Evolutionary conservation across 805 yeast species (phyloP).

Genomic region (Sugiyamaella smithiae): DNA sequence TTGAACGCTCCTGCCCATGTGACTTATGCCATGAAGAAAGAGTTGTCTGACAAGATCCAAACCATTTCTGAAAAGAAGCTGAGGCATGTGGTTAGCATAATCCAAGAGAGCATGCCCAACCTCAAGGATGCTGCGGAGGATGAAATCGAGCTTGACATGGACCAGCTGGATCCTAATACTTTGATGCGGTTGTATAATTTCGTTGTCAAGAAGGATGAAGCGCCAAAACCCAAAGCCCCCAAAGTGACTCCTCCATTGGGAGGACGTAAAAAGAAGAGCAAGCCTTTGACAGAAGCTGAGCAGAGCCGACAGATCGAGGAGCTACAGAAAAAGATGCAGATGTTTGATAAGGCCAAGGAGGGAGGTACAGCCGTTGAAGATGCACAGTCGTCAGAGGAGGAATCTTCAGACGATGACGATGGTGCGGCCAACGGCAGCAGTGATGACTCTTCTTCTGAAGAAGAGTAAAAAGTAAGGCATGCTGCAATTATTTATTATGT

Average conservation of each 20-base stretch:
- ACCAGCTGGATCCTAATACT: conserved; percentile 80
- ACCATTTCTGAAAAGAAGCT: conserved; percentile 72
- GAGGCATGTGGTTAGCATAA: conserved; percentile 78
- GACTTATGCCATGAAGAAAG: conserved; percentile 95
- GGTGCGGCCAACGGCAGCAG: conserved; percentile 23
- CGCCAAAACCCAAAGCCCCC: conserved; percentile 20
- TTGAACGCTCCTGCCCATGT: conserved; percentile 41
- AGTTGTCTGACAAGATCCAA: conserved; percentile 80
- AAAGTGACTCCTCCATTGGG: conserved; percentile 18
- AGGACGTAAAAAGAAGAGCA: conserved; percentile 46
- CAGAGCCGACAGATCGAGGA: conserved; percentile 65
- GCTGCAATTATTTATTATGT: conserved; percentile 13
- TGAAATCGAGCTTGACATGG: conserved; percentile 96
- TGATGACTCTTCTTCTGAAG: conserved; percentile 36
- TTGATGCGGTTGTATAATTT: conserved; percentile 79
- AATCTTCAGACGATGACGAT: conserved; percentile 27
- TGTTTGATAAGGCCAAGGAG: conserved; percentile 46
- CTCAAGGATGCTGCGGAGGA: conserved; percentile 62
- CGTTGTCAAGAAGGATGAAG: conserved; percentile 54
- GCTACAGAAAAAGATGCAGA: conserved; percentile 71
- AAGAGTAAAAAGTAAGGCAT: conserved; percentile 34
- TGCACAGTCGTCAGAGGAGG: conserved; percentile 22
- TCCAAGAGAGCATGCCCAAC: conserved; percentile 72
- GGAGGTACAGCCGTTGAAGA: conserved; percentile 22
- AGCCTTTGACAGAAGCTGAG: conserved; percentile 62